phyloP scores from a whole-genome alignment of 2,329 filamentous ascomycete species.

The Aspergillus sp. region DNA sequence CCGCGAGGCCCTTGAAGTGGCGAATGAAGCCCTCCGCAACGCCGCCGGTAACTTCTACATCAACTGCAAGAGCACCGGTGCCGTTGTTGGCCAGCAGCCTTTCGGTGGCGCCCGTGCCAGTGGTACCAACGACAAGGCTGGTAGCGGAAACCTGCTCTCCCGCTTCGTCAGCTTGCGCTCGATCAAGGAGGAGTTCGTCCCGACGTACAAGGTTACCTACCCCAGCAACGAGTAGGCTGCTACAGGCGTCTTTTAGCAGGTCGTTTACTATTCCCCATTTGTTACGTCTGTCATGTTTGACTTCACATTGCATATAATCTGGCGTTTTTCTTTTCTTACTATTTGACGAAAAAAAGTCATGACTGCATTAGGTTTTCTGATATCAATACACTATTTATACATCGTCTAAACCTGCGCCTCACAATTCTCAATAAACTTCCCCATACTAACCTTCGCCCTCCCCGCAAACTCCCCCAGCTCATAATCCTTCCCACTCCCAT shows the following conservation, averaged over 20 bases:
- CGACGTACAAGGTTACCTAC: slow-evolving; percentile 64
- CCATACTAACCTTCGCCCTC: slow-evolving; percentile 52
- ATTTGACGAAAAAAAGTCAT: slow-evolving; percentile 6
- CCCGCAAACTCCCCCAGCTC: slow-evolving; percentile 49
- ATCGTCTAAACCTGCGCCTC: slow-evolving; percentile 2
- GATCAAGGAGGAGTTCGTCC: slow-evolving; percentile 73
- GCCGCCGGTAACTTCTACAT: slow-evolving; percentile 45
- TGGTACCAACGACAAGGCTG: slow-evolving; percentile 73
- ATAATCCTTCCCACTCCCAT: slow-evolving; percentile 48
- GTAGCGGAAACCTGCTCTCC: slow-evolving; percentile 62
- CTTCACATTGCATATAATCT: not conserved
- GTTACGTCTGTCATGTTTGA: not conserved
- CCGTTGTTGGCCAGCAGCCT: slow-evolving; percentile 70
- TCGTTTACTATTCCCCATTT: not conserved
- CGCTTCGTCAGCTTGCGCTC: slow-evolving; percentile 67
- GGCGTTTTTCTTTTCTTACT: not conserved
- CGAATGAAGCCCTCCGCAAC: slow-evolving; percentile 37
- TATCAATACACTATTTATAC: not conserved
- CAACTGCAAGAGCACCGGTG: slow-evolving; percentile 59
- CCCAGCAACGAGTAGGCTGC: slow-evolving; percentile 60
- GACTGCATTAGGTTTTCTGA: not conserved
- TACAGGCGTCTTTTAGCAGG: not conserved
- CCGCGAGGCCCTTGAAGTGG: slow-evolving; percentile 34
- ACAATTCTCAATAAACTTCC: slow-evolving; percentile 45
- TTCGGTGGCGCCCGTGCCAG: slow-evolving; percentile 69